These are phyloP conservation scores for Fraxinus americana DNA, from an alignment of 257 asterid genomes.

Conservation along the genomic window DNA sequence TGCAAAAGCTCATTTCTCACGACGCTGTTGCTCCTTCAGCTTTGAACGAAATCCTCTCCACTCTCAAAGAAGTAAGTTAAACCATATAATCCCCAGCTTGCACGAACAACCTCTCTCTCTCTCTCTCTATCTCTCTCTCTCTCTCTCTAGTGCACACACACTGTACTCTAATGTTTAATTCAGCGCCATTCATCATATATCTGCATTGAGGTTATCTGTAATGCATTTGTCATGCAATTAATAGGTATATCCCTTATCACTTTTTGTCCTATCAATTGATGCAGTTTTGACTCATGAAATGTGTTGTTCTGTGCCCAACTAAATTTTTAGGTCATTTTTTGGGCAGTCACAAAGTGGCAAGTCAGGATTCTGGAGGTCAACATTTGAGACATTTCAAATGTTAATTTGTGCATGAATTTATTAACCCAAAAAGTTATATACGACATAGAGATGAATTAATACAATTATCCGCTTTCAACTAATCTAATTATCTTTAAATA, in stretches of 20 bases:
- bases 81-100: neutral
- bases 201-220: constrained; percentile 12
- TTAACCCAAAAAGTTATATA: neutral
- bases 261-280: neutral
- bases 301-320: neutral
- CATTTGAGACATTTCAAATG: neutral
- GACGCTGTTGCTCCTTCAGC: constrained; percentile 93
- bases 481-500: neutral
- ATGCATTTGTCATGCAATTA: neutral
- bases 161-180: neutral
- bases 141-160: neutral
- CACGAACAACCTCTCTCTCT: neutral
- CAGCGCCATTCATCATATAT: neutral
- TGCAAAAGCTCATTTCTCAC: constrained; percentile 91
- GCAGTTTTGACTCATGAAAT: neutral
- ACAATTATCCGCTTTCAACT: neutral
- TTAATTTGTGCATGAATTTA: neutral
- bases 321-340: neutral
- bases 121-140: too few species aligned
- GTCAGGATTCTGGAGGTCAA: neutral
- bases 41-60: constrained; percentile 70
- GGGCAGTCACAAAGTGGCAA: neutral
- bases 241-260: neutral
- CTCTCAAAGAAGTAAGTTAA: constrained; percentile 86
- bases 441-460: neutral